Evolutionary conservation across 306 rosid genomes (phyloP), one percentile per base, ranked within the genome.

Genomic region (Ormosia semicastrata): DNA sequence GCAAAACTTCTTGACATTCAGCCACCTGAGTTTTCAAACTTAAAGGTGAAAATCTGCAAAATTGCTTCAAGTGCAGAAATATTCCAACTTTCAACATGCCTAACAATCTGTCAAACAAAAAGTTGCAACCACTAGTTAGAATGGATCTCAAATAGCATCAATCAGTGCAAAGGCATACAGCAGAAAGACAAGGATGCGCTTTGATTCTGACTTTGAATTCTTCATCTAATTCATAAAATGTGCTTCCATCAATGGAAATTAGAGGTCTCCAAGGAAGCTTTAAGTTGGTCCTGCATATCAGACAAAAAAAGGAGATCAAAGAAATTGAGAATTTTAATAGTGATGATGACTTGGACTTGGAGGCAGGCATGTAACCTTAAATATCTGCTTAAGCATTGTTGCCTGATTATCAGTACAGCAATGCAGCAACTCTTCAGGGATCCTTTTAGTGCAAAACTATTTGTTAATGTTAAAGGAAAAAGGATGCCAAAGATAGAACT

Each of bases 241-340:
- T 93, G 69, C 88, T 90, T 87, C 97, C 98, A 52, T 89, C 86
- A 14, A 94, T 89, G 58, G 86, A 85, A 76, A 91, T 91, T 52
- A 91, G 87, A 66, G 98, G 98, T 80, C 91, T 91, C 99, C 99
- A 91, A 15, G 98, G 99, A 76, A 95, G 95, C 80, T 90, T 93
- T 58, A 93, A 86, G 85, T 90, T 85, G 66, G 98, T 95, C 91
- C 99, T 95, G 89, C 89, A 84, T 60, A 63, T 18, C 80, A 70
- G 52, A 86, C 47, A 41, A 30, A 68, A 36, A 32, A 36, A 44
- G 0, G n/a, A 58, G 29, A 15, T 49, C 6, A 52, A 64, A 4
- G 32, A 71, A 58, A 59, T 65, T 36, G n/a, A 58, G 62, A 75
- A 30, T 72, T 73, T 47, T 79, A 58, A n/a, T 68, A 52, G 24